Evolutionary conservation across 306 rosid genomes (phyloP).

Genomic region (Clitoria ternatea): DNA sequence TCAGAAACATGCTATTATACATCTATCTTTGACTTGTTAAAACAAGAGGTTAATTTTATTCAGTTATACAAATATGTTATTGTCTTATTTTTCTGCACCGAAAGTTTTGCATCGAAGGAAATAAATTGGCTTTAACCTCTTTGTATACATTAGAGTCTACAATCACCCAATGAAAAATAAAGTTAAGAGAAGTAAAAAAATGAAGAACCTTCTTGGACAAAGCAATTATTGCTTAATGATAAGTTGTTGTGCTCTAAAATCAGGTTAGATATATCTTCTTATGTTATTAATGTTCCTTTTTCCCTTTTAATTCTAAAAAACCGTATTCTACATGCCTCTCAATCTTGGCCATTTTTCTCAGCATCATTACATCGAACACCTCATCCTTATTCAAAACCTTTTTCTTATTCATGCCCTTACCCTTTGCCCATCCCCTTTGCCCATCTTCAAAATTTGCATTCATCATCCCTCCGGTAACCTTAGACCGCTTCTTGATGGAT

Average conservation of each 20-base stretch:
- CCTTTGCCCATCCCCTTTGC: too few relatives aligned
- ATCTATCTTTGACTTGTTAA: slow-evolving; percentile 47
- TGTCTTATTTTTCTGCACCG: not conserved
- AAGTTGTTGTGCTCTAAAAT: slow-evolving; percentile 76
- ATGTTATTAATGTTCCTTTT: not conserved
- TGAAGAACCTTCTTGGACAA: slow-evolving; percentile 80
- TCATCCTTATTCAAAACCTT: slow-evolving; percentile 27
- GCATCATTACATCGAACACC: slow-evolving; percentile 34
- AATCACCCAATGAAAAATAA: slow-evolving; percentile 66
- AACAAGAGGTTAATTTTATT: slow-evolving; percentile 50
- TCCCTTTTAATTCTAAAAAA: not conserved
- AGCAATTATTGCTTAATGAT: slow-evolving; percentile 51
- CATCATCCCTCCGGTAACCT: not conserved
- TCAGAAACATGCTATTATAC: slow-evolving; percentile 84
- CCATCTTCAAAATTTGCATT: slow-evolving; percentile 10
- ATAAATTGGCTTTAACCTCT: slow-evolving; percentile 60
- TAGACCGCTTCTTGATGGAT: not conserved
- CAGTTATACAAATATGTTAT: not conserved
- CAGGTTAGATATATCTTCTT: slow-evolving; percentile 39
- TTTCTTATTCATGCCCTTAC: not conserved
- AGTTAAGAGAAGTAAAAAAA: slow-evolving; percentile 33
- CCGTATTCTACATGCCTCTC: slow-evolving; percentile 24
- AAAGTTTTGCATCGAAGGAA: slow-evolving; percentile 20
- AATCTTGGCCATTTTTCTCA: slow-evolving; percentile 46
- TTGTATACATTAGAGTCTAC: slow-evolving; percentile 64